Conservation (phyloP, 495 filamentous ascomycete genomes). For the Astrothelium macrocarpum region DNA sequence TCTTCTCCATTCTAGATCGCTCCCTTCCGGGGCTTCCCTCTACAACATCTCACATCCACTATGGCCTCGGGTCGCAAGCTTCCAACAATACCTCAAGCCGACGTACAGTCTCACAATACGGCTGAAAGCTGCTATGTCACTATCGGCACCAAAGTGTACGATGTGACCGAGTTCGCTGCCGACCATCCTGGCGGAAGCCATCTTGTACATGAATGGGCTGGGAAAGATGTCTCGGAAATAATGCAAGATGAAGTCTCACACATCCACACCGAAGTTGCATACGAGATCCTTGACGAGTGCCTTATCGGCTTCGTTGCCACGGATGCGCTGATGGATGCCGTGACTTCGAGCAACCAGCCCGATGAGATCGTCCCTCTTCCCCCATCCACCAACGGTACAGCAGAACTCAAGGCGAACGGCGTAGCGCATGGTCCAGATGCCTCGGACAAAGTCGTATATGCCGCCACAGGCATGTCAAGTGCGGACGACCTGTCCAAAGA, state of each 20-base stretch:
- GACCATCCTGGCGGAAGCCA: conserved; percentile 88
- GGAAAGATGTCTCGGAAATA: conserved; percentile 75
- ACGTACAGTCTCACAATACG: conserved; percentile 73
- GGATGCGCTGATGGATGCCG: conserved; percentile 39
- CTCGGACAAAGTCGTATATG: conserved; percentile 44
- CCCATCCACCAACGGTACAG: conserved; percentile 33
- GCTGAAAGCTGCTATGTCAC: conserved; percentile 87
- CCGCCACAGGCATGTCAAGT: conserved; percentile 72
- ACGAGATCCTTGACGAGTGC: conserved; percentile 79
- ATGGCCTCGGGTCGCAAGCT: conserved; percentile 42
- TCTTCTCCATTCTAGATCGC: not conserved
- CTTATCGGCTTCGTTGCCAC: conserved; percentile 66
- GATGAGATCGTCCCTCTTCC: conserved; percentile 40
- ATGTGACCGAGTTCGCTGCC: conserved; percentile 80
- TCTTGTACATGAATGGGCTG: conserved; percentile 79
- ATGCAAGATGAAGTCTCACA: conserved; percentile 80
- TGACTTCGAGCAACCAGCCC: conserved; percentile 36
- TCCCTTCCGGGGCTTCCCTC: not conserved
- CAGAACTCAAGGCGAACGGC: conserved; percentile 30
- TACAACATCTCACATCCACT: conserved; percentile 13
- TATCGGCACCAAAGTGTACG: conserved; percentile 80
- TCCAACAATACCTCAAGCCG: conserved; percentile 65
- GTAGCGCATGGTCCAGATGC: conserved; percentile 11
- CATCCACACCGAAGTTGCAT: conserved; percentile 76
- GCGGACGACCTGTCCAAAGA: conserved; percentile 80